These are phyloP conservation scores for Camelina hispida DNA, from an alignment of 345 rosid genomes.

Conservation along the genomic window DNA sequence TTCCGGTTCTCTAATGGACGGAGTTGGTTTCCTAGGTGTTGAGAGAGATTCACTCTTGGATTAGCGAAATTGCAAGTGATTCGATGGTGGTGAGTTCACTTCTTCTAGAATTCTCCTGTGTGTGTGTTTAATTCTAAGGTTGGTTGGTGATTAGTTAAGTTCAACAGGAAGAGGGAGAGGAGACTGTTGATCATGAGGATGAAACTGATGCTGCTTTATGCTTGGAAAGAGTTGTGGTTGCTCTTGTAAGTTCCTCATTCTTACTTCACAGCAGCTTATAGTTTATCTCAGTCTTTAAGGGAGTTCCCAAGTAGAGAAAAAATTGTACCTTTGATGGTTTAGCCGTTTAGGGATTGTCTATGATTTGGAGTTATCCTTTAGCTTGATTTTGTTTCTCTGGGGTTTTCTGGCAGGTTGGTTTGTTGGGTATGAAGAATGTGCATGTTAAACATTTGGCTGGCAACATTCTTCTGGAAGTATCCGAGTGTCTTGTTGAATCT, in stretches of 20 bases:
- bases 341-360: not conserved
- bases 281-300: no score
- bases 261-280: not conserved
- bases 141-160: constrained; percentile 24
- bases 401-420: constrained; percentile 52
- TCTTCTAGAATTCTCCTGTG: not conserved
- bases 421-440: constrained; percentile 51
- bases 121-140: constrained; percentile 1
- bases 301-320: no score
- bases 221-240: constrained; percentile 49
- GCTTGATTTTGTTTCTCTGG: constrained; percentile 16
- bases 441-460: constrained; percentile 69
- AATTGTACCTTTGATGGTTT: not conserved
- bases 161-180: constrained; percentile 39
- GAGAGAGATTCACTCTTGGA: constrained; percentile 59
- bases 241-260: constrained; percentile 54
- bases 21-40: constrained; percentile 35
- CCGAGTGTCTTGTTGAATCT: constrained; percentile 52
- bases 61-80: constrained; percentile 37
- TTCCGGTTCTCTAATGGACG: not conserved
- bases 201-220: constrained; percentile 29
- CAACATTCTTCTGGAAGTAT: constrained; percentile 58
- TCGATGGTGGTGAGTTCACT: constrained; percentile 32
- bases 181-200: constrained; percentile 3
- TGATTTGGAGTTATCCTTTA: not conserved